Base-by-base conservation (phyloP, 768 basidiomycete species). In the Hysterangium stoloniferum region DNA sequence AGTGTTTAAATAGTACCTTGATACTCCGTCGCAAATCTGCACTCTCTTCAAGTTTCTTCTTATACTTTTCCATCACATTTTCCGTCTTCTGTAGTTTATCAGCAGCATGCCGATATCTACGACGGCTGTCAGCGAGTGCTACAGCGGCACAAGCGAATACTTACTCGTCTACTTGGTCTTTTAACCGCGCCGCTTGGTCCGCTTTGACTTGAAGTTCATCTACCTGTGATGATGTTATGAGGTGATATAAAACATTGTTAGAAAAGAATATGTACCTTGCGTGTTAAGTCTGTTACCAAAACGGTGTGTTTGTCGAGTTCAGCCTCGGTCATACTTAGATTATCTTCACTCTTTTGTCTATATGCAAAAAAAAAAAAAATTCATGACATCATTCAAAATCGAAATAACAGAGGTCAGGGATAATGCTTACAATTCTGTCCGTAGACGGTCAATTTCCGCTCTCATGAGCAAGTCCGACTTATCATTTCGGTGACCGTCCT, bases 41-140 rank as follows among this genome's bases (percentile, higher is more conserved):
- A 4, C 86, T 81, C 63, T 97, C 96, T 59, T 97, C 95, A 1
- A 98, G 76, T 68, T 98, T 99, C 76, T 90, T 94, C 71, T 94
- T 95, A 67, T 97, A 94, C 66, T 98, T 99, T 67, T 97, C 93
- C 78, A 96, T 89, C 25, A 96, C 93, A 61, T 94, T 94, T 68
- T 98, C 96, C 1, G 84, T 86, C 72, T 97, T 98, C 59, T 88
- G 84, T 35, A 93, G 71, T 57, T 82, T 88, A 59, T 97, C 96
- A 3, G 89, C 86, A 4, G 91, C 86, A 68, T 97, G 93, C 4
- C 85, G 84, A 60, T 91, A 90, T 62, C 92, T 95, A 53, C 31
- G 24, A 35, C 32, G 29, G 37, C 6, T 41, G 17, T 15, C 1
- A 11, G 51, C 44, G 48, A 37, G 27, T 15, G 17, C 27, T 48